These are phyloP conservation scores for Tetrastigma voinierianum DNA, from an alignment of 164 flowering plant species.

Conservation along the genomic window DNA sequence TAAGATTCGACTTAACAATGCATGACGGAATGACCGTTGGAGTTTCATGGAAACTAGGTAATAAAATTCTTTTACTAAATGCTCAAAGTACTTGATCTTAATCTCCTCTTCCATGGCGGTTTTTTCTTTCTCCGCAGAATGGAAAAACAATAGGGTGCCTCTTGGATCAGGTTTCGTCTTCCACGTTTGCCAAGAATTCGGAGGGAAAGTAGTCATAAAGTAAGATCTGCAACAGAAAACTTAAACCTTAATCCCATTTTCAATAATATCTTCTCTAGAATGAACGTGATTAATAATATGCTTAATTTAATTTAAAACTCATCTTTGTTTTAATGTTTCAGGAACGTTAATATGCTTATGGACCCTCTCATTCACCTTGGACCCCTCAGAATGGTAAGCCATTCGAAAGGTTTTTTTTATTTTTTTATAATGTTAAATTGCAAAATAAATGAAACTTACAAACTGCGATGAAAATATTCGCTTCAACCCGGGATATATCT, in stretches of 20 bases:
- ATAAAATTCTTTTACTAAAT: background rate
- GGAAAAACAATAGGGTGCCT: slow-evolving; percentile 37
- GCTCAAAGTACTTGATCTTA: too few species aligned
- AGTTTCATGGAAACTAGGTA: slow-evolving; percentile 57
- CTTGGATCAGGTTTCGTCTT: slow-evolving; percentile 63
- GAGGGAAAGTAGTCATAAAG: slow-evolving; percentile 57
- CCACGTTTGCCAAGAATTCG: slow-evolving; percentile 47
- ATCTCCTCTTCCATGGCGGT: too few species aligned
- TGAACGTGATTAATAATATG: too few species aligned
- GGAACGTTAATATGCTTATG: slow-evolving; percentile 53
- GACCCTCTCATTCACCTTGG: slow-evolving; percentile 47
- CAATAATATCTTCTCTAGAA: too few species aligned
- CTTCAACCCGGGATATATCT: too few species aligned
- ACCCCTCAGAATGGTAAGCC: slow-evolving; percentile 43
- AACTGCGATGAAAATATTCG: too few species aligned
- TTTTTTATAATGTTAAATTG: too few species aligned
- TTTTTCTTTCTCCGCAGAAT: slow-evolving; percentile 38
- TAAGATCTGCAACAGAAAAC: slow-evolving; percentile 2
- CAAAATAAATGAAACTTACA: too few species aligned
- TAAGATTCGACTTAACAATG: slow-evolving; percentile 12
- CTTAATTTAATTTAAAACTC: too few species aligned
- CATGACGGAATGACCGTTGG: slow-evolving; percentile 59
- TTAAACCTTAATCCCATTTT: background rate
- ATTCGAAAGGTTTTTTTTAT: background rate
- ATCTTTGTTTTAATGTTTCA: slow-evolving; percentile 5